phyloP scores from a whole-genome alignment of 306 rosid genomes.

The Trifolium dubium region DNA sequence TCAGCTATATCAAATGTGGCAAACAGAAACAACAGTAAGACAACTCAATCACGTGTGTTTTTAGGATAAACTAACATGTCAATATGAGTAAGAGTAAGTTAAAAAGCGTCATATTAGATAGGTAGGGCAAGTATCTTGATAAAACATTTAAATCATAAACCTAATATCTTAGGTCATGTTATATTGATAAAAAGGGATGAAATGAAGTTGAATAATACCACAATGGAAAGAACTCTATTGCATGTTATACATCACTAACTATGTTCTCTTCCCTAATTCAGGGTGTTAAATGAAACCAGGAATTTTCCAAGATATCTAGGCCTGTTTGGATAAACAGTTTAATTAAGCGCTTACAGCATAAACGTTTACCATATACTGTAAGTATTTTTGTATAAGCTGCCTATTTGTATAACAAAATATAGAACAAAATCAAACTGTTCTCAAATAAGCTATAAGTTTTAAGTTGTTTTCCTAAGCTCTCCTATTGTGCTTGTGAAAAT shows the following conservation, averaged over 20 bases:
- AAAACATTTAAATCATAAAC: neutral
- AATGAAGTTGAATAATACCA: neutral
- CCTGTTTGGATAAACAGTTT: too few species aligned
- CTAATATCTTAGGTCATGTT: neutral
- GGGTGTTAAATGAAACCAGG: neutral
- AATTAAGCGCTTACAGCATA: too few species aligned
- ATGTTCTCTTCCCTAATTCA: neutral
- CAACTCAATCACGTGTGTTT: neutral
- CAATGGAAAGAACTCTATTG: neutral
- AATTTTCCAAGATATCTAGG: too few species aligned
- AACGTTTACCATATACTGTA: too few species aligned
- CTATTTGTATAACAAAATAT: too few species aligned
- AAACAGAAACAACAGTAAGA: conserved; percentile 22
- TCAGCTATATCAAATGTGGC: conserved; percentile 33
- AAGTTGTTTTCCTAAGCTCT: neutral
- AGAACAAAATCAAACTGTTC: too few species aligned
- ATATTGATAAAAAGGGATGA: neutral
- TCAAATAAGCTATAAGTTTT: neutral
- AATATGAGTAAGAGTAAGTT: neutral
- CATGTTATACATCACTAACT: neutral
- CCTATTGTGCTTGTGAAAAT: neutral
- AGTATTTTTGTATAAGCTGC: too few species aligned
- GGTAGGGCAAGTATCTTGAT: neutral
- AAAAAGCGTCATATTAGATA: neutral
- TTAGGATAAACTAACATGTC: conserved; percentile 15